phyloP scores from a whole-genome alignment of 2,329 filamentous ascomycete genomes.

The Teratosphaeria gauchensis region DNA sequence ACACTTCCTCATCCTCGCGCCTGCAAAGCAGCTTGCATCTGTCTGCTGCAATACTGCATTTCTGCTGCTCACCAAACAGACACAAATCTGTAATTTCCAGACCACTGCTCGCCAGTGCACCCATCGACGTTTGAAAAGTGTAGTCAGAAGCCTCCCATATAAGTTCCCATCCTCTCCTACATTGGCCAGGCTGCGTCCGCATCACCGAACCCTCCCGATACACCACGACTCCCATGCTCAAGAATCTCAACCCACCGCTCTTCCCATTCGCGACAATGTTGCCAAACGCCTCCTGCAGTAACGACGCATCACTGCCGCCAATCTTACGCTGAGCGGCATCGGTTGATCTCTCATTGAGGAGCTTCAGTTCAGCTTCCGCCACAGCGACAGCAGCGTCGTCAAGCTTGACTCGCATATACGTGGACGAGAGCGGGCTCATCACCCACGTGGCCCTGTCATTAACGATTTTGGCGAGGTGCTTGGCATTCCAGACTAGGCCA shows the following conservation, averaged over 20 bases:
- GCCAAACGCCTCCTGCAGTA: neutral
- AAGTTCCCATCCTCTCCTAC: neutral
- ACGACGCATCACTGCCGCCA: neutral
- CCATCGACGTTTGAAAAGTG: neutral
- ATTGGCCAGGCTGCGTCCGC: neutral
- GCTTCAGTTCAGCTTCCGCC: neutral
- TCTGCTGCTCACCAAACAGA: neutral
- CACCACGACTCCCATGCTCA: neutral
- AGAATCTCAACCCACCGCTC: neutral
- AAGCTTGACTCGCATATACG: neutral
- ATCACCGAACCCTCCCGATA: neutral
- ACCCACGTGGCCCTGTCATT: neutral
- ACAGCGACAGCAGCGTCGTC: neutral
- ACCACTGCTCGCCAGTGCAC: neutral
- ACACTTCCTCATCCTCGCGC: neutral
- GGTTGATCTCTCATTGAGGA: neutral
- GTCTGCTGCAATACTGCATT: neutral
- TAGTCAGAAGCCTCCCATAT: neutral
- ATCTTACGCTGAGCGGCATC: neutral
- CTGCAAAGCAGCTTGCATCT: neutral
- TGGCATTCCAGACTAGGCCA: neutral
- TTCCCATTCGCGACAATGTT: neutral
- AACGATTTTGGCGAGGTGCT: neutral
- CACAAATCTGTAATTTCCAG: neutral
- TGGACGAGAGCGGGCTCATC: neutral